Percentiles rank a stretch among this genome's conserved stretches.
phyloP scores from a whole-genome alignment of 108 stramenopile genomes.

The Fistulifera solaris region DNA sequence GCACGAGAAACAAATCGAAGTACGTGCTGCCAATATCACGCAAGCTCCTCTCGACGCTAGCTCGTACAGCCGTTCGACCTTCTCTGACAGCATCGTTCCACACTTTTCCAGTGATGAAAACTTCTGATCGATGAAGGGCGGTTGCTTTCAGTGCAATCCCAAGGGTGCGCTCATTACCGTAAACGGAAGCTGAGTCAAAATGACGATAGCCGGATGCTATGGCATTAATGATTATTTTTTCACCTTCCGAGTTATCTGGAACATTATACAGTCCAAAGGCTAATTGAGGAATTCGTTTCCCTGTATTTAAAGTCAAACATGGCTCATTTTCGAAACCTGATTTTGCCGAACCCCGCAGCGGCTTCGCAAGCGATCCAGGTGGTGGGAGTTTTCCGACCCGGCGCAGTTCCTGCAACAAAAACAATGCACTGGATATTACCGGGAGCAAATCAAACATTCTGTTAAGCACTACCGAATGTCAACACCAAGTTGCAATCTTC shows the following conservation, averaged over 20 bases:
- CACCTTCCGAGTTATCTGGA: slow-evolving; percentile 30
- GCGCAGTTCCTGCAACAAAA: slow-evolving; percentile 19
- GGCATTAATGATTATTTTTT: slow-evolving; percentile 42
- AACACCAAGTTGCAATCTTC: background rate
- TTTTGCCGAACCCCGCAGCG: background rate
- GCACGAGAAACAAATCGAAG: slow-evolving; percentile 84
- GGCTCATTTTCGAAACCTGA: too few relatives aligned
- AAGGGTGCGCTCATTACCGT: slow-evolving; percentile 77
- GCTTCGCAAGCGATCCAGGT: slow-evolving; percentile 8
- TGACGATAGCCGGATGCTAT: slow-evolving; percentile 79
- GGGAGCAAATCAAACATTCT: too few relatives aligned
- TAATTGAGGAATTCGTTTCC: slow-evolving; percentile 25
- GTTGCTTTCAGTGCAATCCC: slow-evolving; percentile 43
- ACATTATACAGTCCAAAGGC: slow-evolving; percentile 60
- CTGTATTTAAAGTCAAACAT: background rate
- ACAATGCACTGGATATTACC: slow-evolving; percentile 12
- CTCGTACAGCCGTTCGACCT: slow-evolving; percentile 60
- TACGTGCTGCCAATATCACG: slow-evolving; percentile 41
- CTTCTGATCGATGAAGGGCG: slow-evolving; percentile 39
- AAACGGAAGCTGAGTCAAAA: slow-evolving; percentile 84
- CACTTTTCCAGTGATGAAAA: slow-evolving; percentile 84
- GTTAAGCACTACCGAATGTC: background rate
- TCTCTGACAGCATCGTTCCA: slow-evolving; percentile 87
- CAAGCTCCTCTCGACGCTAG: slow-evolving; percentile 52
- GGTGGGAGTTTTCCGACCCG: slow-evolving; percentile 22